Evolutionary conservation across 2,329 filamentous ascomycete genomes (phyloP), one percentile per base, ranked within the genome.

Genomic region (Fusarium staphyleae): DNA sequence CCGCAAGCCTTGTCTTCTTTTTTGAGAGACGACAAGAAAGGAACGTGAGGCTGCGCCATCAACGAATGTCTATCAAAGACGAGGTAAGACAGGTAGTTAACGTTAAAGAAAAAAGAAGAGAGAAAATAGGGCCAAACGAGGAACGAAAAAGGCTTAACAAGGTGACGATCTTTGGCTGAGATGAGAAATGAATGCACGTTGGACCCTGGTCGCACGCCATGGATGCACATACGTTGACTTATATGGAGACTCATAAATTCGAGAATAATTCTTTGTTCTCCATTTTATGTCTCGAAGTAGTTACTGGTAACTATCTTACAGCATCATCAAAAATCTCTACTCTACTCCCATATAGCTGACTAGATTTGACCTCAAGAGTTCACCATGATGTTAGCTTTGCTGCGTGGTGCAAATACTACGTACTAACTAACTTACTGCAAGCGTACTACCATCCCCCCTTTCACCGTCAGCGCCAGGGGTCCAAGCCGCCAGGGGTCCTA

Each of bases 161-260:
- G 24, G 44, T 55, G 57, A 55, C 48, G 57, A 61, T 61, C 57
- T 37, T 24, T 19, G 19, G 28, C 22, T 40, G 26, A 45, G 29
- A 45, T 46, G 33, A 35, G 39, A 48, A 57, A 62, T 47, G 61
- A 53, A 62, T 48, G 53, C 35, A 47, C 39, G 41, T 40, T 24
- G 33, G n/a, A 48, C 53, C 48, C 48, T 32, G 41, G 32, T 24
- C 40, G 44, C 30, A 35, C 43, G 52, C 50, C 52, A 39, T 39
- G 26, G 15, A 39, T 6, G 13, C 28, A 48, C 57, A 35, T 9
- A 19, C n/a, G n/a, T n/a, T n/a, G n/a, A n/a, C n/a, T n/a, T n/a
- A n/a, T 22, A 54, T 53, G 45, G 48, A 43, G 45, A 46, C 36
- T 52, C 34, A 12, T 35, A 22, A 32, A 14, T 19, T 43, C 12